A percentile compares a stretch with the other conserved stretches of the same genome.
Conservation (phyloP, 108 stramenopile genomes). For the Bacterosira constricta region DNA sequence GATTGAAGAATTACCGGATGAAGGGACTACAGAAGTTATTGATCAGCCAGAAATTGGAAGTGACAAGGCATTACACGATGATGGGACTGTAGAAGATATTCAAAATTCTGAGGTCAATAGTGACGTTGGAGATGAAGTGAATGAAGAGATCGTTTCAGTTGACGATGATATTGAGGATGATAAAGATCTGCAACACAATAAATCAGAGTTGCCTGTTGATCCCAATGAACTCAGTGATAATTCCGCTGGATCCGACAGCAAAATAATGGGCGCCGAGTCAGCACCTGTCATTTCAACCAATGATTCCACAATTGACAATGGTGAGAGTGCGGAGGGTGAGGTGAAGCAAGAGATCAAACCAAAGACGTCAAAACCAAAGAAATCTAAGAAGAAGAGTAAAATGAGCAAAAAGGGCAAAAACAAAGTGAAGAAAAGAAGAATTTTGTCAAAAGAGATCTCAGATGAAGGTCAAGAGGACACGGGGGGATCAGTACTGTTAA, state of each 20-base stretch:
- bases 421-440: slow-evolving; percentile 11
- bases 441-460: not conserved
- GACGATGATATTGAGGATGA: not conserved
- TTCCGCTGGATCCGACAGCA: not conserved
- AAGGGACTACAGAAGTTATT: not conserved
- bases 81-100: no score
- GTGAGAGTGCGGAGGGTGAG: not conserved
- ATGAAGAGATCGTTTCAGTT: no score
- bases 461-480: not conserved
- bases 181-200: slow-evolving; percentile 3
- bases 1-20: not conserved
- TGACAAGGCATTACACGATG: no score
- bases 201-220: not conserved
- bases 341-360: not conserved
- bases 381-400: not conserved
- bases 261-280: not conserved
- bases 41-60: not conserved
- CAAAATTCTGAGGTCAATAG: no score
- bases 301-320: not conserved
- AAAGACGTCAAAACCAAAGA: not conserved
- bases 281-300: not conserved
- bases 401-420: slow-evolving; percentile 5
- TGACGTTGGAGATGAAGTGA: no score
- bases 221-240: not conserved
- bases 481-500: not conserved